phyloP scores from a whole-genome alignment of 1,139 yeast genomes.

The Geotrichum carabidarum region DNA sequence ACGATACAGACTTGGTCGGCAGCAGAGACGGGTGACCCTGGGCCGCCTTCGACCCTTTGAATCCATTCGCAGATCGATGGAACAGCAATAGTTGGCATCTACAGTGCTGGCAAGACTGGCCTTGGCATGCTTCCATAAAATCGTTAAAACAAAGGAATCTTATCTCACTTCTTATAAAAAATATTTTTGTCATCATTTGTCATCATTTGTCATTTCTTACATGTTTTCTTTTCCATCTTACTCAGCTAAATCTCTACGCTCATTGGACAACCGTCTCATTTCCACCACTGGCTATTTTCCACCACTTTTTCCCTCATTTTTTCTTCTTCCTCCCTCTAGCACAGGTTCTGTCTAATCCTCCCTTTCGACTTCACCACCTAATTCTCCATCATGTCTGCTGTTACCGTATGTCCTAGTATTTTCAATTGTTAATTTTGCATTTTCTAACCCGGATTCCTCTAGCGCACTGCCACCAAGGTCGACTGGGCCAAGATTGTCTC shows the following conservation, averaged over 20 bases:
- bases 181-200: too few species aligned
- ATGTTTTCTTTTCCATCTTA: neutral
- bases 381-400: constrained; percentile 17
- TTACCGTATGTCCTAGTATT: constrained; percentile 15
- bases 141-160: too few species aligned
- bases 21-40: too few species aligned
- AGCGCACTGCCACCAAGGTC: constrained; percentile 68
- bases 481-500: constrained; percentile 93
- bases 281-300: neutral
- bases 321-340: constrained; percentile 3
- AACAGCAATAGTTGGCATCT: too few species aligned
- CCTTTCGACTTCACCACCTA: constrained; percentile 1
- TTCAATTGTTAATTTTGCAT: neutral
- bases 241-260: neutral
- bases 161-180: too few species aligned
- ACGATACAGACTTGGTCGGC: too few species aligned
- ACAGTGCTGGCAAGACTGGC: too few species aligned
- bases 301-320: constrained; percentile 8
- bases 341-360: constrained; percentile 1
- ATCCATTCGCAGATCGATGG: too few species aligned
- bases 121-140: too few species aligned
- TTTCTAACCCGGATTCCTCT: neutral
- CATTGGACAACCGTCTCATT: constrained; percentile 2
- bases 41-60: too few species aligned
- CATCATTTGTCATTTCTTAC: neutral